Percentiles rank a stretch among this genome's conserved stretches.
phyloP scores from a whole-genome alignment of 805 yeast species.

The Metschnikowia lachancei region DNA sequence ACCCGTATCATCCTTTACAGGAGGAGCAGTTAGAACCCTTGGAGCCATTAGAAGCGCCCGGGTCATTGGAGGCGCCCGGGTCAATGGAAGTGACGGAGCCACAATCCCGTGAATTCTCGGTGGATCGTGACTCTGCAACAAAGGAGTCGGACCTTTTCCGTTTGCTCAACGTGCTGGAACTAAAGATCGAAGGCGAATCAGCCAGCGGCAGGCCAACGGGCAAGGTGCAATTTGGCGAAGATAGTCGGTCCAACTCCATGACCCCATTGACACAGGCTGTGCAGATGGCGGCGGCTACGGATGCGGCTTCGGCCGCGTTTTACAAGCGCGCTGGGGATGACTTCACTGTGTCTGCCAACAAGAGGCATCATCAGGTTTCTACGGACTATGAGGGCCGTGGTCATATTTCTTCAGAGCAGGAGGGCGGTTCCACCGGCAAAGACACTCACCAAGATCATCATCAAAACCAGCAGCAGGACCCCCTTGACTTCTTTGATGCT shows the following conservation, averaged over 20 bases:
- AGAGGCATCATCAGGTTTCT: slow-evolving; percentile 31
- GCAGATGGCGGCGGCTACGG: slow-evolving; percentile 37
- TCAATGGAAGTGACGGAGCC: background rate
- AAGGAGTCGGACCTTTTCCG: slow-evolving; percentile 44
- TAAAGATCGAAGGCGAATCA: slow-evolving; percentile 1
- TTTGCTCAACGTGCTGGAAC: slow-evolving; percentile 37
- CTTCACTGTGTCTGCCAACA: slow-evolving; percentile 8
- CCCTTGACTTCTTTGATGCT: too few relatives aligned
- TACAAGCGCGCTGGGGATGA: slow-evolving; percentile 11
- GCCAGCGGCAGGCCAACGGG: background rate
- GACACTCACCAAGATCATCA: background rate
- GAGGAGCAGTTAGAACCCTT: background rate
- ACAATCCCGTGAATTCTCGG: background rate
- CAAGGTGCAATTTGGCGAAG: slow-evolving; percentile 4
- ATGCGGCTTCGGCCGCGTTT: slow-evolving; percentile 5
- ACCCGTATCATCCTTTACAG: slow-evolving; percentile 17
- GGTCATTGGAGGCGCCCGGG: background rate
- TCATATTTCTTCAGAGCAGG: slow-evolving; percentile 68
- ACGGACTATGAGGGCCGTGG: slow-evolving; percentile 39
- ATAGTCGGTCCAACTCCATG: slow-evolving; percentile 17
- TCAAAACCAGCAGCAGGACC: too few relatives aligned
- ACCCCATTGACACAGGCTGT: slow-evolving; percentile 44
- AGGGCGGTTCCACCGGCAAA: too few relatives aligned
- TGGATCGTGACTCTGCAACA: background rate
- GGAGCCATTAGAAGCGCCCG: background rate